These are phyloP conservation scores for Fusarium citri DNA, from an alignment of 2,329 filamentous ascomycete species.

Conservation along the genomic window DNA sequence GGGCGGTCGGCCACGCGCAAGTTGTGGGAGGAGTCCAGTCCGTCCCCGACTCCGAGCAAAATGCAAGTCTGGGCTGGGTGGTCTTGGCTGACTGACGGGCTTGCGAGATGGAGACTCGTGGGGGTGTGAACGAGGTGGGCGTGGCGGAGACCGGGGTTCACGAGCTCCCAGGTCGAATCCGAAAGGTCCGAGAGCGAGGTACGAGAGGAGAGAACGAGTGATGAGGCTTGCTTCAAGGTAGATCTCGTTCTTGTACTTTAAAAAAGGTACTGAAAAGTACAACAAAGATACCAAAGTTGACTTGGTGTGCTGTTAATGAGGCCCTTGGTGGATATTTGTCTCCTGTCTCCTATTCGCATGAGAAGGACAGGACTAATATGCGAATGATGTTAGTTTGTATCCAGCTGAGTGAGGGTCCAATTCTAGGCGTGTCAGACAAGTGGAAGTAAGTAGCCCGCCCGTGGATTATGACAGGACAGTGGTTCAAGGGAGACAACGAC, in stretches of 20 bases:
- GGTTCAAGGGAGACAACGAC: conserved; percentile 12
- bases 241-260: conserved; percentile 1
- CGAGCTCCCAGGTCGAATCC: conserved; percentile 24
- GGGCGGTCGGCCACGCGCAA: conserved; percentile 45
- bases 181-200: conserved; percentile 39
- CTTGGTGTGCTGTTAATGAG: conserved; percentile 22
- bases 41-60: conserved; percentile 40
- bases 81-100: conserved; percentile 35
- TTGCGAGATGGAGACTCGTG: conserved; percentile 20
- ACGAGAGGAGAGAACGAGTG: conserved; percentile 8
- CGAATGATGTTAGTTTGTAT: conserved; percentile 28
- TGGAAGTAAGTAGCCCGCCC: conserved; percentile 10
- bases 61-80: conserved; percentile 25
- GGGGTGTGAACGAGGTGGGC: conserved; percentile 36
- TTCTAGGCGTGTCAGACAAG: conserved; percentile 33
- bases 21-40: conserved; percentile 37
- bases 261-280: neutral
- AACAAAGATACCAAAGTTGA: conserved; percentile 14
- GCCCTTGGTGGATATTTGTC: conserved; percentile 32
- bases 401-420: conserved; percentile 28
- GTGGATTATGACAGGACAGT: conserved; percentile 15
- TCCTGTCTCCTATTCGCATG: conserved; percentile 16
- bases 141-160: conserved; percentile 35
- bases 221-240: conserved; percentile 27
- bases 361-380: conserved; percentile 19